These are phyloP conservation scores for Aspergillus candidus DNA, from an alignment of 2,329 filamentous ascomycete species.

Conservation along the genomic window DNA sequence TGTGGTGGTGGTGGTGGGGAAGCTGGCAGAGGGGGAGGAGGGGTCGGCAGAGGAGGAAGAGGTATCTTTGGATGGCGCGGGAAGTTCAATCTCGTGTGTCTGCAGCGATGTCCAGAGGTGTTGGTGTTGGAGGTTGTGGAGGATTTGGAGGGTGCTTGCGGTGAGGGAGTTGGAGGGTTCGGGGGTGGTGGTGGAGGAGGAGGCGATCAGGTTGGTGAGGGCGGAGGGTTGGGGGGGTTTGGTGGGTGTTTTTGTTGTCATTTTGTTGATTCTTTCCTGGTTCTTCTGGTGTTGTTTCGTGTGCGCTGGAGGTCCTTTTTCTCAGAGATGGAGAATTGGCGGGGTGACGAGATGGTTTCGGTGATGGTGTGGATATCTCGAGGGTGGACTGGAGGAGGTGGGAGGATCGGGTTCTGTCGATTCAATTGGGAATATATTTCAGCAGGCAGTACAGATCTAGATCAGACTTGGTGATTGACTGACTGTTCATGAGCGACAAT, in stretches of 20 bases:
- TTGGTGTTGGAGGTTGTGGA: slow-evolving; percentile 59
- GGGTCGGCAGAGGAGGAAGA: neutral
- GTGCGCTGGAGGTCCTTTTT: neutral
- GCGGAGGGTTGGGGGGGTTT: slow-evolving; percentile 29
- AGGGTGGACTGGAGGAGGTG: too few species aligned
- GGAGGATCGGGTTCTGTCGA: too few species aligned
- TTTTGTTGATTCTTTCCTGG: neutral
- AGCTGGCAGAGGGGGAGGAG: neutral
- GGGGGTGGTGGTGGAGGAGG: slow-evolving; percentile 10
- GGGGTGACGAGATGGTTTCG: too few species aligned
- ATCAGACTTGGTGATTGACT: too few species aligned
- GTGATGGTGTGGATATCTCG: too few species aligned
- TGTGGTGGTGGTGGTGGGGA: too few species aligned
- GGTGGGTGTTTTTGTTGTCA: neutral
- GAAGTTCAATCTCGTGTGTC: slow-evolving; percentile 40
- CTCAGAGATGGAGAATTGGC: neutral
- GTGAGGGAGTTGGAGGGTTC: slow-evolving; percentile 22
- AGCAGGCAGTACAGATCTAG: too few species aligned
- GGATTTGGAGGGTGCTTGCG: slow-evolving; percentile 52
- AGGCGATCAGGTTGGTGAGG: slow-evolving; percentile 36
- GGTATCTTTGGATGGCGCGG: slow-evolving; percentile 3
- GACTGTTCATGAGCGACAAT: too few species aligned
- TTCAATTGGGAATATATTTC: too few species aligned
- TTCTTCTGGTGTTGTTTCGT: neutral
- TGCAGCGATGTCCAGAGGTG: slow-evolving; percentile 56